Base-by-base conservation (phyloP, 192 early-diverging fungal genomes). In the Dispira simplex region DNA sequence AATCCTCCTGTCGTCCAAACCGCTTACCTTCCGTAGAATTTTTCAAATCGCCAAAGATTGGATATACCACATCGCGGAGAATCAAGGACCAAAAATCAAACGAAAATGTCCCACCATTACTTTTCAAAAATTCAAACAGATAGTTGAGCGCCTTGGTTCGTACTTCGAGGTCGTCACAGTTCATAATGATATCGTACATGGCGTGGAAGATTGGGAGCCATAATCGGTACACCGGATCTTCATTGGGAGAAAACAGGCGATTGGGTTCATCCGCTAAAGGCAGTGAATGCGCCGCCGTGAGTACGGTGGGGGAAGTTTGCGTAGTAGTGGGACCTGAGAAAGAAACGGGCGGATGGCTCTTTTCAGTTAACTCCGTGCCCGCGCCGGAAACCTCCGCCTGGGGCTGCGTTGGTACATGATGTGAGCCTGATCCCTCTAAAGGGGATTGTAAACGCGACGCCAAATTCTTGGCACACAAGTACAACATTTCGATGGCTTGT, bases 171-270 rank as follows among this genome's bases (percentile, higher is more conserved):
- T 96, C 91, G 54, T 87, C 84, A 11, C 88, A 85, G 27, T 87
- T 85, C 92, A 97, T 93, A 28, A 92, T 85, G 0, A 93, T 81
- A 59, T 90, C 85, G 70, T 93, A 86, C 47, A 94, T 76, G 39
- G 90, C 90, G 62, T 90, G 86, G 48, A 97, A 75, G n/a, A 88
- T 75, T 0, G 92, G 90, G 75, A 91, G 89, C 91, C 90, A 94
- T 63, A 82, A 82, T 65, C 81, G 81, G 63, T 83, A 75, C 55
- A 79, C 65, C 21, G 79, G 81, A 70, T 83, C 83, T 23, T 82
- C 81, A 43, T 77, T 80, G 16, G 81, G 63, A 14, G 68, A 46
- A 46, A 70, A 26, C 32, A 39, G 32, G 32, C 6, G 32, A 39
- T 39, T 39, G 32, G 32, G 32, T 6, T 39, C 32, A 39, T 39